Evolutionary conservation across 2,329 filamentous ascomycete species (phyloP).

Genomic region (Ceratocystis papillata): DNA sequence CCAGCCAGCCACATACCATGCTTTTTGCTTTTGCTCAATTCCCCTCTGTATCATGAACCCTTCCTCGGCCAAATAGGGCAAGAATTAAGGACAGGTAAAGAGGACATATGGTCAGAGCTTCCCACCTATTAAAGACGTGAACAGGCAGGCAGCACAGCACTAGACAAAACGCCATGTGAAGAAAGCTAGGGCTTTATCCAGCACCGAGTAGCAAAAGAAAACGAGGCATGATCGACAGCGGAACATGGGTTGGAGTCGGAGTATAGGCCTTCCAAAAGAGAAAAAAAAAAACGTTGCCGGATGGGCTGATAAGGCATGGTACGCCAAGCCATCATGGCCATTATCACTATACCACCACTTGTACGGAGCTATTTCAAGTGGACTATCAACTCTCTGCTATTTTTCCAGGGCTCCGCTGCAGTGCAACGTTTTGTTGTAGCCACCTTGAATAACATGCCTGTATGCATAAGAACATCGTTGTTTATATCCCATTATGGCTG

Average conservation of each 20-base stretch:
- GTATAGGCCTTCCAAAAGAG: not conserved
- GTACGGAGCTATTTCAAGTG: not conserved
- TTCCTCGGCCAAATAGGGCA: too few species aligned
- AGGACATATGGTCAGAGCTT: not conserved
- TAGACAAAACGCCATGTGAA: too few species aligned
- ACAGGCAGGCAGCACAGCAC: too few species aligned
- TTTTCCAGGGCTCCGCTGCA: not conserved
- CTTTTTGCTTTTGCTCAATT: not conserved
- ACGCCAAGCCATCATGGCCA: not conserved
- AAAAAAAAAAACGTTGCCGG: not conserved
- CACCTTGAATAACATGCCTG: not conserved
- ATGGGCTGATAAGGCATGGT: not conserved
- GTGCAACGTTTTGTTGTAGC: not conserved
- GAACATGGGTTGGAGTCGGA: not conserved
- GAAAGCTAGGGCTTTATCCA: not conserved
- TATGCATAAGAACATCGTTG: not conserved
- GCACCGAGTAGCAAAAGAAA: not conserved
- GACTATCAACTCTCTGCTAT: not conserved
- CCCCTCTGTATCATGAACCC: not conserved
- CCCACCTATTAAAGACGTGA: not conserved
- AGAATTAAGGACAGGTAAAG: too few species aligned
- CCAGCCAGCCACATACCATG: not conserved
- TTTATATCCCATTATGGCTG: not conserved
- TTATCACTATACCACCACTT: not conserved
- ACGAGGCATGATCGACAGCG: not conserved